A percentile compares a stretch with the other conserved stretches of the same genome.
phyloP scores from a whole-genome alignment of 225 moss, liverwort and hornwort genomes.

The Marchantia paleacea region DNA sequence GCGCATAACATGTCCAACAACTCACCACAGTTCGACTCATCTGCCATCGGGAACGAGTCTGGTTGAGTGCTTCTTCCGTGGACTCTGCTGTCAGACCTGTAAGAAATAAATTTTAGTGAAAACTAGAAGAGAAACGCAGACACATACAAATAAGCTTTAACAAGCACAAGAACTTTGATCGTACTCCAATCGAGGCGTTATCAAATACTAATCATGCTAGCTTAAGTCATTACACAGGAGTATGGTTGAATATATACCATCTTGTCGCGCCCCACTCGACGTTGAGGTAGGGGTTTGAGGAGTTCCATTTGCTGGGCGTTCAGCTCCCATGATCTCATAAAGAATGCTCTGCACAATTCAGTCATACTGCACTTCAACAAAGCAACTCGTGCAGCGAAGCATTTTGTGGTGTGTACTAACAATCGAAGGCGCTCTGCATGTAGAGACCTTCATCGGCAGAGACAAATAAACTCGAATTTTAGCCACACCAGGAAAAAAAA shows the following conservation, averaged over 20 bases:
- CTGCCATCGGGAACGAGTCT: conserved; percentile 94
- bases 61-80: conserved; percentile 83
- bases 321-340: conserved; percentile 82
- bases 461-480: not conserved
- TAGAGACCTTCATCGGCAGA: no score
- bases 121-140: not conserved
- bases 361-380: not conserved
- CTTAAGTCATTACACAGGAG: not conserved
- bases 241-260: conserved; percentile 3
- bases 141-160: not conserved
- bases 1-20: not conserved
- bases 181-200: not conserved
- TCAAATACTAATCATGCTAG: not conserved
- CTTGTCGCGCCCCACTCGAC: conserved; percentile 27
- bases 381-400: no score
- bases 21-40: conserved; percentile 94
- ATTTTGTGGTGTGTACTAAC: no score
- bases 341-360: conserved; percentile 59
- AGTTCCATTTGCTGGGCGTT: conserved; percentile 45
- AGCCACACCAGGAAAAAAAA: not conserved
- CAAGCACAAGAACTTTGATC: not conserved
- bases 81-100: conserved; percentile 71
- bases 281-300: conserved; percentile 22
- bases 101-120: not conserved
- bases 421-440: no score